Evolutionary conservation across 257 asterid species (phyloP), one percentile per base, ranked within the genome.

Genomic region (Parsonsia alboflavescens): DNA sequence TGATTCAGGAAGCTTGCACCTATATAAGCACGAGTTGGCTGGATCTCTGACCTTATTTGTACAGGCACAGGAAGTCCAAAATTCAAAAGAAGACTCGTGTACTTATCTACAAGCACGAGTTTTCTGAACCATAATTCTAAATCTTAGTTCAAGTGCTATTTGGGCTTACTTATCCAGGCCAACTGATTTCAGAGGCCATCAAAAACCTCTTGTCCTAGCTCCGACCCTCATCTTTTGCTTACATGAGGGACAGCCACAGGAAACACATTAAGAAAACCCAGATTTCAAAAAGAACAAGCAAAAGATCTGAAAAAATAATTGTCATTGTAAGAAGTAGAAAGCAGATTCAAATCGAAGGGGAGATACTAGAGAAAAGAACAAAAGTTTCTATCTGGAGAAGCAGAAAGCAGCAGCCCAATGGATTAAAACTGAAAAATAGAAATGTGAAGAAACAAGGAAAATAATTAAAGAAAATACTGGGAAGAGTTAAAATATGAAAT

Each of bases 101-200:
- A 33, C 65, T 79, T 54, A 30, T 54, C 70, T 42, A 42, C 4
- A 70, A 72, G 59, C 30, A 71, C 71, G 68, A 64, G 77, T 75
- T 71, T 80, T 71, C 67, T 7, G 2, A 66, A 56, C 49, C 64
- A 44, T 19, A 50, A n/a, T 49, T 49, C 33, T 41, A 48, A 76
- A 69, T 15, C 24, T 70, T 49, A 58, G 36, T 21, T 66, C 58
- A 53, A 11, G 26, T 53, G 7, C 12, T 73, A 2, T 17, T 17
- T 13, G 50, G 26, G 56, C 16, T 44, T 45, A 26, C 10, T 57
- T 22, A 28, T 57, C 67, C 48, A 6, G 2, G 57, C 36, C 41
- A 24, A 42, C 22, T 28, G 66, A 70, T 10, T 24, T 26, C 26
- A 7, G 15, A 24, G 28, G 54, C 13, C 28, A 19, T 48, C 26